Evolutionary conservation across 176 grass and related monocot species (phyloP), one percentile per base, ranked within the genome.

Genomic region (Typha latifolia): DNA sequence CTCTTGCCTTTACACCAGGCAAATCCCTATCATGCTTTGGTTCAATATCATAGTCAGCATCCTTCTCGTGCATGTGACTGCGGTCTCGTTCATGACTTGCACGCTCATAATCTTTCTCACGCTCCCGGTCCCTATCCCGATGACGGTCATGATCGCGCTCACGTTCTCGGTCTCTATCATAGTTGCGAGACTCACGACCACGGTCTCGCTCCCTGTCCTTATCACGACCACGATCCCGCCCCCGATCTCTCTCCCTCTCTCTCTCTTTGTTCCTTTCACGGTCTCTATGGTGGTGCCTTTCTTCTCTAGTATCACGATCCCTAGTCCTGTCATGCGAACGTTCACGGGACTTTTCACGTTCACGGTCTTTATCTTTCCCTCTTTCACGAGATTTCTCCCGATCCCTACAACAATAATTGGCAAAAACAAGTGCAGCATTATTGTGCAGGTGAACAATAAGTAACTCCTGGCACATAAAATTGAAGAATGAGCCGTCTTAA

Each of bases 191-290:
- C 11, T 94, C 88, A 57, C 80, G 78, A 53, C 74, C 82, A 51
- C 80, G 84, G 43, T 96, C 82, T 56, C 80, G 80, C 14, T 91
- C 91, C 72, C 26, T 94, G 12, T 81, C 89, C 63, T 77, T 79
- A 19, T 78, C 83, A 55, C 80, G 73, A 19, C 23, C 51, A 23
- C 69, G 26, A 47, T 80, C 89, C 29, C 83, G 77, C 27, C 89
- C 85, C 4, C 73, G 79, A 23, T 84, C 74, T 51, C 74, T 85
- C 19, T 79, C 77, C 52, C 79, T 50, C 5, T 83, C 78, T 62
- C 84, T 84, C 49, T 82, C 84, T 23, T 51, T 65, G 61, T 78
- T 82, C 66, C 70, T 81, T 21, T 87, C 87, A 72, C 76, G 65
- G 2, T 90, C 87, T 53, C 76, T 90, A 51, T 79, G 76, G 66